Conservation (phyloP, 768 basidiomycete genomes). For the Termitomyces heimii region DNA sequence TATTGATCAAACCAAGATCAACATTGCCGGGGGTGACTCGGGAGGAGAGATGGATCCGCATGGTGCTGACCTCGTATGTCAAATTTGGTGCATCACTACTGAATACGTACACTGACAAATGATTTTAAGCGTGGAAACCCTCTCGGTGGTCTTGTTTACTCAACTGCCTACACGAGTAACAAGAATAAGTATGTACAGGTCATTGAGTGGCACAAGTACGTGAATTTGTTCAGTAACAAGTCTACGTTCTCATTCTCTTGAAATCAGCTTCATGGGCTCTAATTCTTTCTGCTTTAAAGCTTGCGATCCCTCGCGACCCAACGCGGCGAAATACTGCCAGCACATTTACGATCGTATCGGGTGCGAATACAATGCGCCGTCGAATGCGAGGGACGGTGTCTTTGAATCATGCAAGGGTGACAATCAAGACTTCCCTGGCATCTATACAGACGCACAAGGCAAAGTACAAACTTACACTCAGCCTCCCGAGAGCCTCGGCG, state of each 20-base stretch:
- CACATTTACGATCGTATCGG: conserved; percentile 17
- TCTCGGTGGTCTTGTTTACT: conserved; percentile 13
- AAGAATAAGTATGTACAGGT: conserved; percentile 13
- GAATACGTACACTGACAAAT: background rate
- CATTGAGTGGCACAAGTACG: conserved; percentile 16
- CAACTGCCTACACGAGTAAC: conserved; percentile 10
- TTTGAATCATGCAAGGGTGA: conserved; percentile 68
- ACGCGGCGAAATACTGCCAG: conserved; percentile 16
- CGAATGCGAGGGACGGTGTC: conserved; percentile 44
- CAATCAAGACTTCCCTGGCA: conserved; percentile 42
- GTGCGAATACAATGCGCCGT: conserved; percentile 55
- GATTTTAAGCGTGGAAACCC: conserved; percentile 17
- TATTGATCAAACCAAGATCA: conserved; percentile 54
- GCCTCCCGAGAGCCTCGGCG: conserved; percentile 29
- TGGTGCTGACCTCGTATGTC: conserved; percentile 35
- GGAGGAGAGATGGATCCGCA: conserved; percentile 50
- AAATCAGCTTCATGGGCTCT: conserved; percentile 22
- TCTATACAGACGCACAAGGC: conserved; percentile 31
- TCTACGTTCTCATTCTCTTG: conserved; percentile 10
- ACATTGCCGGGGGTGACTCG: conserved; percentile 45
- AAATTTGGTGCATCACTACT: background rate
- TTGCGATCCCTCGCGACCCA: conserved; percentile 48
- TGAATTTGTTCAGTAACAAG: too few relatives aligned
- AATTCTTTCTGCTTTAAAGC: conserved; percentile 30
- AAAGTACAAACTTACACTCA: conserved; percentile 30